Conservation (phyloP, 169 alveolate species). For the Eimeria acervulina region DNA sequence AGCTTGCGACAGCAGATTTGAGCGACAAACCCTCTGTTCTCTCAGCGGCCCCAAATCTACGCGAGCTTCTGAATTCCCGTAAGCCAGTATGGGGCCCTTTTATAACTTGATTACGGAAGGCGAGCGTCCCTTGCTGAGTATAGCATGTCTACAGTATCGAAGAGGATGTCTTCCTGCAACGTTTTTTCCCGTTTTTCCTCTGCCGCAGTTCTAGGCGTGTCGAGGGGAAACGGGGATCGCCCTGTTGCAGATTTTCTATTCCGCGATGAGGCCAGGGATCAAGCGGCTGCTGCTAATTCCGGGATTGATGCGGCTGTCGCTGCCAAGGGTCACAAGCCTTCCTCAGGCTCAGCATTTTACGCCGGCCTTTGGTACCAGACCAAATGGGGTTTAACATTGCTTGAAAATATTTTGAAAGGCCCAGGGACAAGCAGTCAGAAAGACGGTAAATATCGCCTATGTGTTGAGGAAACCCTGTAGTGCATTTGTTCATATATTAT, state of each 20-base stretch:
- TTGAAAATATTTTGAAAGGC: conserved; percentile 19
- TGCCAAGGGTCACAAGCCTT: conserved; percentile 45
- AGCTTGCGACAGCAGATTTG: background rate
- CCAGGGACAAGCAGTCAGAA: background rate
- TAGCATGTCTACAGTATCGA: background rate
- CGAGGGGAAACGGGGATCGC: background rate
- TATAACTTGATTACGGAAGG: background rate
- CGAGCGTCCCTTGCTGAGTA: background rate
- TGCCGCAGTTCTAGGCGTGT: conserved; percentile 14
- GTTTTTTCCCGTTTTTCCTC: background rate
- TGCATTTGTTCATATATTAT: background rate
- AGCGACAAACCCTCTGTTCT: conserved; percentile 21
- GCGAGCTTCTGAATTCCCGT: conserved; percentile 29
- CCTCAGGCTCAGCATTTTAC: conserved; percentile 61
- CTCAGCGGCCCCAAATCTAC: conserved; percentile 32
- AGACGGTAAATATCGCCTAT: background rate
- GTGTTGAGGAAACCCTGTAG: background rate
- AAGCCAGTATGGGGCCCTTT: background rate
- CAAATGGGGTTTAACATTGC: conserved; percentile 1
- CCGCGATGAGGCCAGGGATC: conserved; percentile 42
- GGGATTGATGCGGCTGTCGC: conserved; percentile 71
- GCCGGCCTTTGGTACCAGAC: conserved; percentile 56
- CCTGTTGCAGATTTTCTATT: conserved; percentile 40
- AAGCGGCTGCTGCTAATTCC: background rate
- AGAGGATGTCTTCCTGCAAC: background rate